Conservation (phyloP, 805 yeast species). For the Lipomyces starkeyi region DNA sequence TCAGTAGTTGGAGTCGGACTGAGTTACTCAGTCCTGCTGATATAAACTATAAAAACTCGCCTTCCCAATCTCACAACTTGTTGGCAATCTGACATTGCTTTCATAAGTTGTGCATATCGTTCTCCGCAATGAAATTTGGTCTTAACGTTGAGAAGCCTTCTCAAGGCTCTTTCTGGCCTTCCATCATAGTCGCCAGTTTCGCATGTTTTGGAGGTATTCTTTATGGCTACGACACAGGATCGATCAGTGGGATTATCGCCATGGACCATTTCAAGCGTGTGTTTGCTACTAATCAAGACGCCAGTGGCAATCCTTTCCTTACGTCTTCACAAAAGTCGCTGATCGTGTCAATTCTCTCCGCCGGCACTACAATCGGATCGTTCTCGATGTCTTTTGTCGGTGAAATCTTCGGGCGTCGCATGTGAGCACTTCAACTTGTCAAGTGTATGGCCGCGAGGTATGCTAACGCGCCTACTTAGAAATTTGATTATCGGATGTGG, state of each 20-base stretch:
- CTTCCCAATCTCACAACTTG: too few species aligned
- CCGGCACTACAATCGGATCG: constrained; percentile 87
- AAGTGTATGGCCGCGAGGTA: background rate
- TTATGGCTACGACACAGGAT: constrained; percentile 88
- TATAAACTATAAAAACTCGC: background rate
- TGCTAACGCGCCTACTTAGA: background rate
- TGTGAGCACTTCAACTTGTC: constrained; percentile 25
- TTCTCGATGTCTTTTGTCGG: constrained; percentile 65
- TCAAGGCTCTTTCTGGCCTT: constrained; percentile 41
- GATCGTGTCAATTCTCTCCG: constrained; percentile 75
- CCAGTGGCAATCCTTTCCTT: constrained; percentile 2
- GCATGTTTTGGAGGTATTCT: constrained; percentile 91
- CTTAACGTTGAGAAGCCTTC: constrained; percentile 4
- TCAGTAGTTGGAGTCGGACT: too few species aligned
- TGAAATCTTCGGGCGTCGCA: constrained; percentile 74
- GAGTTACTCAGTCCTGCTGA: too few species aligned
- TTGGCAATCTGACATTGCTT: too few species aligned
- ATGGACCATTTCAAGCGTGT: constrained; percentile 51
- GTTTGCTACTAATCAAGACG: background rate
- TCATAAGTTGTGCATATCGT: background rate
- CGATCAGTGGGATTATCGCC: constrained; percentile 76
- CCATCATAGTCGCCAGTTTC: constrained; percentile 73
- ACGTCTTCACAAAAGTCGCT: constrained; percentile 51
- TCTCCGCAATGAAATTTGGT: background rate
- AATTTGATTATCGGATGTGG: constrained; percentile 54